A percentile compares a stretch with the other conserved stretches of the same genome.
phyloP scores from a whole-genome alignment of 768 basidiomycete genomes.

The Suillus variegatus region DNA sequence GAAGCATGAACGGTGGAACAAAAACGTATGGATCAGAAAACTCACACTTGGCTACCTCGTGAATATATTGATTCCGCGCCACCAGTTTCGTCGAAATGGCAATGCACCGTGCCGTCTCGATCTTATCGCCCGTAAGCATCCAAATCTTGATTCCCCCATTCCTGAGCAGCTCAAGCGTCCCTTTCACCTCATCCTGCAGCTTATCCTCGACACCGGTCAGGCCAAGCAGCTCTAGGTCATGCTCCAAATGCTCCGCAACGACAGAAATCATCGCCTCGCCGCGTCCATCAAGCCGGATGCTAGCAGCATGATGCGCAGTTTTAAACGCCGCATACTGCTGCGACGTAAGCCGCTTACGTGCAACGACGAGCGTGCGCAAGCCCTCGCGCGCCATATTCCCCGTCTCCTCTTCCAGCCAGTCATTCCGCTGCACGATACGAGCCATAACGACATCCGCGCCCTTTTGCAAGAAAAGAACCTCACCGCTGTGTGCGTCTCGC shows the following conservation, averaged over 20 bases:
- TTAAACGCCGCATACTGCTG: conserved; percentile 78
- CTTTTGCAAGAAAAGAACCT: conserved; percentile 91
- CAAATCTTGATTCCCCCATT: conserved; percentile 99
- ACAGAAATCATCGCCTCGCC: conserved; percentile 81
- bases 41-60: conserved; percentile 90
- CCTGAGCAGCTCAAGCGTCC: conserved; percentile 86
- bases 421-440: conserved; percentile 91
- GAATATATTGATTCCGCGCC: conserved; percentile 94
- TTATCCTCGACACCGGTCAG: conserved; percentile 99
- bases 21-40: conserved; percentile 3
- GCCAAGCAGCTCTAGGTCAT: conserved; percentile 88
- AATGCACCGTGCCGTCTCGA: conserved; percentile 98
- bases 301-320: conserved; percentile 70
- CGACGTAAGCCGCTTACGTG: conserved; percentile 69
- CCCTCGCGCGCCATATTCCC: conserved; percentile 99
- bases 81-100: conserved; percentile 97
- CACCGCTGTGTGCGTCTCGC: conserved; percentile 70
- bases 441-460: conserved; percentile 99
- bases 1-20: conserved; percentile 8
- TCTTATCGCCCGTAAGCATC: conserved; percentile 99
- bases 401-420: conserved; percentile 98
- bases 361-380: conserved; percentile 91
- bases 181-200: conserved; percentile 94
- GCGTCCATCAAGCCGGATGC: conserved; percentile 73
- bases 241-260: conserved; percentile 77